A percentile compares a stretch with the other conserved stretches of the same genome.
Conservation (phyloP, 306 rosid genomes). For the Vicia faba region DNA sequence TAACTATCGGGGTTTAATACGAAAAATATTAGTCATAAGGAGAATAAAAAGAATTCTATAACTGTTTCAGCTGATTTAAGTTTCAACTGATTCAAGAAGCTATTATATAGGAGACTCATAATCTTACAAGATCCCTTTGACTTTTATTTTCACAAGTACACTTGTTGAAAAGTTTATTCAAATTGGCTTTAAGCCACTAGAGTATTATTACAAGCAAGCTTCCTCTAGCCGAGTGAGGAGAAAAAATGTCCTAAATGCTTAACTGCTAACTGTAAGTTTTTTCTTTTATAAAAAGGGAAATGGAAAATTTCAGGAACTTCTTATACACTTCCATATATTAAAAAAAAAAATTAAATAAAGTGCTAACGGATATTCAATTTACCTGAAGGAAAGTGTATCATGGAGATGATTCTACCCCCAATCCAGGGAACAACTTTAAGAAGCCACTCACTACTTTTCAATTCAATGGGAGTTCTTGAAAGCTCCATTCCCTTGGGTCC, state of each 20-base stretch:
- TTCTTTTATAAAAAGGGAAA: not conserved
- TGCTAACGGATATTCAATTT: slow-evolving; percentile 32
- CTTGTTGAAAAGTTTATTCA: slow-evolving; percentile 8
- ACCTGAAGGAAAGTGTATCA: slow-evolving; percentile 87
- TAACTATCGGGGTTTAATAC: not conserved
- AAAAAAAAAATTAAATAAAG: slow-evolving; percentile 17
- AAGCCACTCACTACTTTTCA: slow-evolving; percentile 73
- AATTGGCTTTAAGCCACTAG: not conserved
- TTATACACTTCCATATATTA: slow-evolving; percentile 18
- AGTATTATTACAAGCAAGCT: slow-evolving; percentile 18
- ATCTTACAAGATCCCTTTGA: slow-evolving; percentile 2
- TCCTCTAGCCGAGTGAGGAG: not conserved
- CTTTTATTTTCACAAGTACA: not conserved
- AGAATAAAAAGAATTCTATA: slow-evolving; percentile 8
- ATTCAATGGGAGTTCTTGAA: slow-evolving; percentile 69
- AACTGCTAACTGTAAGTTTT: slow-evolving; percentile 2
- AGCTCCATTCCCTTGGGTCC: slow-evolving; percentile 65
- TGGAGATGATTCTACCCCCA: slow-evolving; percentile 92
- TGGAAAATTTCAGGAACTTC: slow-evolving; percentile 12
- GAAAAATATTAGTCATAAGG: not conserved
- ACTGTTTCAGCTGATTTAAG: not conserved
- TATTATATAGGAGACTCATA: not conserved
- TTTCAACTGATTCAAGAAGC: not conserved
- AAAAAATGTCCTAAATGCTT: not conserved
- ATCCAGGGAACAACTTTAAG: slow-evolving; percentile 87